Evolutionary conservation across 768 basidiomycete species (phyloP).

Genomic region (Kockovaella imperatae): DNA sequence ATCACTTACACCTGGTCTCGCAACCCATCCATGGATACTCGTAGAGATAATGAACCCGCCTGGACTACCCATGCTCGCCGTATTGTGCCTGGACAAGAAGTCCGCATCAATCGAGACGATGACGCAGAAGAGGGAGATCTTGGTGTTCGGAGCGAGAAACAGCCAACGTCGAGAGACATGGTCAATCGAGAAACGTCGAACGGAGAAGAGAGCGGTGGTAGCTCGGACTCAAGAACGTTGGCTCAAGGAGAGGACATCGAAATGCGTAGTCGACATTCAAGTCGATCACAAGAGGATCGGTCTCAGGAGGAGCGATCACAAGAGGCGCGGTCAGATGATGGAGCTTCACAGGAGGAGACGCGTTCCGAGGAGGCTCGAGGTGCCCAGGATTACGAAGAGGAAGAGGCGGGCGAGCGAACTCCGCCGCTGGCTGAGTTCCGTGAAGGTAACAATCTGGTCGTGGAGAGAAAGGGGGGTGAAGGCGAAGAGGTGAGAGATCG

Average conservation of each 20-base stretch:
- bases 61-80: slow-evolving; percentile 73
- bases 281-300: not conserved
- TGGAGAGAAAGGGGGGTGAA: slow-evolving; percentile 56
- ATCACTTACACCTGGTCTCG: slow-evolving; percentile 87
- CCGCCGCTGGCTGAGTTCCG: slow-evolving; percentile 54
- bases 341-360: slow-evolving; percentile 20
- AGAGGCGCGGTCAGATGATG: slow-evolving; percentile 7
- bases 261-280: slow-evolving; percentile 15
- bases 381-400: slow-evolving; percentile 8
- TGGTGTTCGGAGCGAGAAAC: slow-evolving; percentile 41
- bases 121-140: slow-evolving; percentile 52
- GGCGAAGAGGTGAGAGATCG: slow-evolving; percentile 56
- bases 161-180: not conserved
- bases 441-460: slow-evolving; percentile 61
- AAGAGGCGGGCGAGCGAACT: slow-evolving; percentile 29
- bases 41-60: slow-evolving; percentile 54
- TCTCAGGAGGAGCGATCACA: slow-evolving; percentile 8
- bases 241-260: slow-evolving; percentile 20
- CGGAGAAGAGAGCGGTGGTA: slow-evolving; percentile 31
- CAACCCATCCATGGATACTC: slow-evolving; percentile 51
- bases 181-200: slow-evolving; percentile 7
- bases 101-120: slow-evolving; percentile 76
- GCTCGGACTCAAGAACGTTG: slow-evolving; percentile 22
- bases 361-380: slow-evolving; percentile 21
- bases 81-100: slow-evolving; percentile 60